Conservation (phyloP, 257 asterid genomes). For the Nicotiana otophora region DNA sequence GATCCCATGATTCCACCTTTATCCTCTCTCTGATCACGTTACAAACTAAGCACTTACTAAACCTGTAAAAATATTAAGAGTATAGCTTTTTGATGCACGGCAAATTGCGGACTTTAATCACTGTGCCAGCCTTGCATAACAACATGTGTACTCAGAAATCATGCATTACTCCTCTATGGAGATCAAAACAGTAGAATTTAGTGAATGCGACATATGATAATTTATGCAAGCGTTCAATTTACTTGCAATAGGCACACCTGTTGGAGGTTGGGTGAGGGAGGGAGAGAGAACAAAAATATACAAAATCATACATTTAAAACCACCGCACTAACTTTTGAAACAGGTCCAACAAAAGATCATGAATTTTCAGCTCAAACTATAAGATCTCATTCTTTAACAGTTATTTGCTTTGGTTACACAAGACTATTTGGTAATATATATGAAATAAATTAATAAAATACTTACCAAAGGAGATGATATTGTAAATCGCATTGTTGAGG, state of each 20-base stretch:
- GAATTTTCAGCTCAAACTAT: background rate
- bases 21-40: background rate
- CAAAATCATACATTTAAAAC: background rate
- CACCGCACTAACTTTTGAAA: background rate
- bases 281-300: background rate
- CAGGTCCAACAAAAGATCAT: background rate
- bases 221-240: background rate
- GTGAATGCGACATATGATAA: background rate
- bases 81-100: background rate
- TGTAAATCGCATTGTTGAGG: conserved; percentile 82
- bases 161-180: background rate
- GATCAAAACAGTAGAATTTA: conserved; percentile 1
- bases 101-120: background rate
- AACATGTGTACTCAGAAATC: background rate
- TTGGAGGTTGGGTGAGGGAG: background rate
- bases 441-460: conserved; percentile 5
- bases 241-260: background rate
- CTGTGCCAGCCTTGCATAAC: background rate
- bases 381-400: background rate
- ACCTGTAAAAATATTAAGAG: background rate
- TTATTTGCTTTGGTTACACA: background rate
- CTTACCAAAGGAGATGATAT: conserved; percentile 89
- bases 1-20: background rate
- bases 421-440: background rate
- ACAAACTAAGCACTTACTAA: background rate